Conservation (phyloP, 257 asterid genomes). For the Petunia axillaris region DNA sequence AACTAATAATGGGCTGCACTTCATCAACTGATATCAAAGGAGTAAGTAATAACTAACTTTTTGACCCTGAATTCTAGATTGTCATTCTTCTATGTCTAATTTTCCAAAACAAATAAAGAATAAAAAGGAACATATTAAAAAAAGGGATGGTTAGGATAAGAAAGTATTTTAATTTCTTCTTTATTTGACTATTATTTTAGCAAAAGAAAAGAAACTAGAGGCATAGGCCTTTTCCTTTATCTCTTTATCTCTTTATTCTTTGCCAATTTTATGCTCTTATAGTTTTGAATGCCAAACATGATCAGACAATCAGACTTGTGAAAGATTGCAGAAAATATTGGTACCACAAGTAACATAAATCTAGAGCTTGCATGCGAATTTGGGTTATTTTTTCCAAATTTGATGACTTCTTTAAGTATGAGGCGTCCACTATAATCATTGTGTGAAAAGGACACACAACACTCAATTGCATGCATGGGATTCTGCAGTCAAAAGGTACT, state of each 20-base stretch:
- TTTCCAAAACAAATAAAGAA: not conserved
- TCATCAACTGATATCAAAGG: conserved; percentile 65
- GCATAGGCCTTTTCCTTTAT: conserved; percentile 39
- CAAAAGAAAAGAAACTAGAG: conserved; percentile 26
- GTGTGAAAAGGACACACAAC: not conserved
- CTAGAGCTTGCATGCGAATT: not conserved
- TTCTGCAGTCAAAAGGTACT: conserved; percentile 23
- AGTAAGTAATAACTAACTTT: conserved; percentile 50
- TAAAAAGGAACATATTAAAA: not conserved
- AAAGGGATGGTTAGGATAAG: conserved; percentile 21
- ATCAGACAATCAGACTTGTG: not conserved
- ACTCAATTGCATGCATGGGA: conserved; percentile 27
- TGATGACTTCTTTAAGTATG: not conserved
- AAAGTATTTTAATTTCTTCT: conserved; percentile 28
- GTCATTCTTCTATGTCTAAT: not conserved
- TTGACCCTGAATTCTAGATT: conserved; percentile 35
- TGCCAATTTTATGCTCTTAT: conserved; percentile 28
- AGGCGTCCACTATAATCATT: not conserved
- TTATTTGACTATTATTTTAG: conserved; percentile 31
- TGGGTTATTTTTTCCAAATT: no score
- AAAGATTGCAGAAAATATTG: not conserved
- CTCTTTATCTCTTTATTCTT: conserved; percentile 52
- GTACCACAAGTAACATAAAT: not conserved
- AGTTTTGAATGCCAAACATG: conserved; percentile 20
- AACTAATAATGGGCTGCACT: conserved; percentile 97